These are phyloP conservation scores for Phytophthora rubi DNA, from an alignment of 352 stramenopile species.

Conservation along the genomic window DNA sequence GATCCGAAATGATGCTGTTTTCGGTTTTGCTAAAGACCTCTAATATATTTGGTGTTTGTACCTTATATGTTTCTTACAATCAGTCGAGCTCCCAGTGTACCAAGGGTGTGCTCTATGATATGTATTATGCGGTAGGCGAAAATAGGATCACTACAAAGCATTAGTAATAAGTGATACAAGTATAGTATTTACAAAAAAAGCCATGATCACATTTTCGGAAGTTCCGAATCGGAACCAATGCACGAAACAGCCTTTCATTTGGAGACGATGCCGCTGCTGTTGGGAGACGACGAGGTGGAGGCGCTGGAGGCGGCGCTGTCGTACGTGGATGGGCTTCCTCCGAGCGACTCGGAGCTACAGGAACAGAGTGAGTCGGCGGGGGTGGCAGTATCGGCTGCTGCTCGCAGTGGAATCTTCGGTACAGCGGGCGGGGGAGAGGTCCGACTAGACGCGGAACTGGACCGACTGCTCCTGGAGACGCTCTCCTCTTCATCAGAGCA, in stretches of 20 bases:
- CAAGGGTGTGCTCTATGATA: no score
- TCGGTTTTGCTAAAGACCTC: no score
- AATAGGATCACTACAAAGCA: no score
- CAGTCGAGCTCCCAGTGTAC: no score
- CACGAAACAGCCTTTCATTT: background rate
- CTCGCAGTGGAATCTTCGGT: background rate
- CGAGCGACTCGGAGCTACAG: background rate
- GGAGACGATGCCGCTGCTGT: constrained; percentile 30
- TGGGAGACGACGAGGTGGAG: constrained; percentile 40
- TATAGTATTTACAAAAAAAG: no score
- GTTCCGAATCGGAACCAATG: background rate
- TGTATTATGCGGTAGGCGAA: no score
- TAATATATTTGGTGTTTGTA: no score
- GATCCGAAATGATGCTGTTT: no score
- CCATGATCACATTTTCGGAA: background rate
- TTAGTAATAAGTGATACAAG: no score
- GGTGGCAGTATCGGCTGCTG: background rate
- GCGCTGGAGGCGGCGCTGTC: constrained; percentile 37
- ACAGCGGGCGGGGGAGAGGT: constrained; percentile 14
- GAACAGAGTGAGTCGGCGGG: background rate
- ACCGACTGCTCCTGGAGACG: constrained; percentile 34
- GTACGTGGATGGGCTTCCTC: constrained; percentile 26
- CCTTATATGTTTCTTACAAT: no score
- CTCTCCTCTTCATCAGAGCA: constrained; percentile 31
- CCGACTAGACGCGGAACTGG: constrained; percentile 30